A percentile compares a stretch with the other conserved stretches of the same genome.
Evolutionary conservation across 2,329 filamentous ascomycete genomes (phyloP).

Genomic region (Talaromyces sp.): DNA sequence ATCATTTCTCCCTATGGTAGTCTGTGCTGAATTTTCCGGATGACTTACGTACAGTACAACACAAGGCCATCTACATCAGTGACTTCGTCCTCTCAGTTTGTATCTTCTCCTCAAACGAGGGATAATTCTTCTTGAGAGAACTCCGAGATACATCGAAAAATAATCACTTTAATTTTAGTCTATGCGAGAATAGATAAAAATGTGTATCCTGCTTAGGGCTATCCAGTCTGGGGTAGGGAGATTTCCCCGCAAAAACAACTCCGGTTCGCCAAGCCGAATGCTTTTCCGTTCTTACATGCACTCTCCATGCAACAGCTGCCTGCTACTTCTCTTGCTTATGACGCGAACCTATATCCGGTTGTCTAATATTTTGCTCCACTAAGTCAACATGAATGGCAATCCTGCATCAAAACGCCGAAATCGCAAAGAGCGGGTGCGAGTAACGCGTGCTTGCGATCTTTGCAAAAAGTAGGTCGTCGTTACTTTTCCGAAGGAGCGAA

Average conservation of each 20-base stretch:
- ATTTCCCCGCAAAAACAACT: neutral
- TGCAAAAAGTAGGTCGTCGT: constrained; percentile 44
- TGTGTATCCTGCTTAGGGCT: neutral
- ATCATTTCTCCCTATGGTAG: too few species aligned
- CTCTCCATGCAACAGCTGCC: too few species aligned
- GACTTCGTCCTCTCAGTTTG: too few species aligned
- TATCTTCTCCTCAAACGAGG: too few species aligned
- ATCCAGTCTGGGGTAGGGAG: neutral
- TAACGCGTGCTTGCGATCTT: constrained; percentile 49
- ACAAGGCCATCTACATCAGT: too few species aligned
- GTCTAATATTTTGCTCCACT: neutral
- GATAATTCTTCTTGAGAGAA: too few species aligned
- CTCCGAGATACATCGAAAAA: too few species aligned
- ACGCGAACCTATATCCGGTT: neutral
- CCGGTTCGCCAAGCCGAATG: neutral
- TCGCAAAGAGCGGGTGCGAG: constrained; percentile 37
- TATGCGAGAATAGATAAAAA: too few species aligned
- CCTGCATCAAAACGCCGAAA: constrained; percentile 11
- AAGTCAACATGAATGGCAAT: neutral
- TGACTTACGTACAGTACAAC: too few species aligned
- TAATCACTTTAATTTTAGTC: too few species aligned
- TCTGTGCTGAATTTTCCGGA: too few species aligned
- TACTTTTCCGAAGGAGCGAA: neutral
- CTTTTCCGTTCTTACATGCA: neutral
- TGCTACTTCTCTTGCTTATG: neutral